Conservation (phyloP, 306 rosid species). For the Oemleria cerasiformis region DNA sequence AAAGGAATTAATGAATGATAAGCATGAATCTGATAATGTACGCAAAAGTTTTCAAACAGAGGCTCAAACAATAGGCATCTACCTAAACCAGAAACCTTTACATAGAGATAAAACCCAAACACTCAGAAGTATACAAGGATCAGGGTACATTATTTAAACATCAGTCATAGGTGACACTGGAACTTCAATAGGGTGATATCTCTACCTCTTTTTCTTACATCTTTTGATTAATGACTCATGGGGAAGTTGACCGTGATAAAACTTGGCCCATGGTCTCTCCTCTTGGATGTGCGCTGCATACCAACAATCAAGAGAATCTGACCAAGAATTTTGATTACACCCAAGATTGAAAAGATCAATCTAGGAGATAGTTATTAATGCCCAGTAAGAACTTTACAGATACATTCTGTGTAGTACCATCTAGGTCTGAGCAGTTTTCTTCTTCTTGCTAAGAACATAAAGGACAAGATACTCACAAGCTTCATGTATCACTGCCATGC, state of each 20-base stretch:
- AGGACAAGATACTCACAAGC: not conserved
- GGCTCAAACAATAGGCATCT: not conserved
- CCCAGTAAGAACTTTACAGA: not conserved
- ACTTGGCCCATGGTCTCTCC: not conserved
- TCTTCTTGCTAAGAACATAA: not conserved
- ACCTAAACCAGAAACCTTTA: not conserved
- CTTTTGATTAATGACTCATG: not conserved
- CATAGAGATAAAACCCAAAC: not conserved
- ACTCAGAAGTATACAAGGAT: slow-evolving; percentile 2
- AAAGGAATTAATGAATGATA: slow-evolving; percentile 9
- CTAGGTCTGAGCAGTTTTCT: not conserved
- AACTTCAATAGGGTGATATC: not conserved
- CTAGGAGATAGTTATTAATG: too few relatives aligned
- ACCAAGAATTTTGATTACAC: not conserved
- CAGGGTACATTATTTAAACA: not conserved
- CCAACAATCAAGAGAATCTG: not conserved
- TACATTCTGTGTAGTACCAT: not conserved
- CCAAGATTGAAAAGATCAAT: not conserved
- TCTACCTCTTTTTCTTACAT: not conserved
- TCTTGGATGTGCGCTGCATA: not conserved
- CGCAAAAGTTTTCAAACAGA: not conserved
- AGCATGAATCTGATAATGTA: not conserved
- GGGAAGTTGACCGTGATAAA: not conserved
- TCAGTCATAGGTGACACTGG: not conserved
- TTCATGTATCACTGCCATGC: not conserved